Evolutionary conservation across 192 early-diverging fungal species (phyloP).

Genomic region (Rhizoclosmatium globosum): DNA sequence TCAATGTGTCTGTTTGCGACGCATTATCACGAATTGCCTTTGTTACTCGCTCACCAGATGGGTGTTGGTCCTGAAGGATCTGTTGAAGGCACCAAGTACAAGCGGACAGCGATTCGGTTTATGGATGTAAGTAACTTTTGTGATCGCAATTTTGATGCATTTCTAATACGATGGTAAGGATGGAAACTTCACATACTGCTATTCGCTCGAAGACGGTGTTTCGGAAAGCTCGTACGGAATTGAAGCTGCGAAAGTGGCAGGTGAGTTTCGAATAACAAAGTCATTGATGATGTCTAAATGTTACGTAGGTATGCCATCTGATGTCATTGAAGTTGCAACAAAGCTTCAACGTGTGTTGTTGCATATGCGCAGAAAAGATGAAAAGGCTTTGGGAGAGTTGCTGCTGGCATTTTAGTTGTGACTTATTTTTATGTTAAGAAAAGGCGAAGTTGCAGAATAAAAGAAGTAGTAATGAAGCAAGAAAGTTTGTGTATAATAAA

Average conservation of each 20-base stretch:
- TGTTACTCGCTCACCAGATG: conserved; percentile 26
- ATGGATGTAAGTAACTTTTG: background rate
- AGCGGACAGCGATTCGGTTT: conserved; percentile 34
- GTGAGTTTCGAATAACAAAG: conserved; percentile 48
- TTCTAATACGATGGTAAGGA: conserved; percentile 30
- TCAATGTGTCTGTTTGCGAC: conserved; percentile 79
- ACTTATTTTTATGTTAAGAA: background rate
- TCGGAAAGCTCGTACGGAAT: conserved; percentile 75
- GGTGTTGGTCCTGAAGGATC: background rate
- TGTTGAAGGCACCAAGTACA: conserved; percentile 9
- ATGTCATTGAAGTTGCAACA: conserved; percentile 2
- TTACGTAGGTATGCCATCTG: conserved; percentile 4
- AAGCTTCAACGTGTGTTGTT: conserved; percentile 16
- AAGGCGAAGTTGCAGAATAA: background rate
- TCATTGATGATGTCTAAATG: background rate
- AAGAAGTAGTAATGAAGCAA: background rate
- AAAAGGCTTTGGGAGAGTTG: background rate
- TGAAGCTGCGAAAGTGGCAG: conserved; percentile 75
- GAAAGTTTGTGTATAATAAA: background rate
- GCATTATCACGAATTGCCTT: conserved; percentile 76
- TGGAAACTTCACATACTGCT: conserved; percentile 66
- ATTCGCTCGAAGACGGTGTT: conserved; percentile 71
- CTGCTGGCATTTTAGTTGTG: background rate
- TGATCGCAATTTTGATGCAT: background rate
- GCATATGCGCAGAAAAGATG: conserved; percentile 9